Conservation (phyloP, 208 protist species). For the Crithidia sp. region DNA sequence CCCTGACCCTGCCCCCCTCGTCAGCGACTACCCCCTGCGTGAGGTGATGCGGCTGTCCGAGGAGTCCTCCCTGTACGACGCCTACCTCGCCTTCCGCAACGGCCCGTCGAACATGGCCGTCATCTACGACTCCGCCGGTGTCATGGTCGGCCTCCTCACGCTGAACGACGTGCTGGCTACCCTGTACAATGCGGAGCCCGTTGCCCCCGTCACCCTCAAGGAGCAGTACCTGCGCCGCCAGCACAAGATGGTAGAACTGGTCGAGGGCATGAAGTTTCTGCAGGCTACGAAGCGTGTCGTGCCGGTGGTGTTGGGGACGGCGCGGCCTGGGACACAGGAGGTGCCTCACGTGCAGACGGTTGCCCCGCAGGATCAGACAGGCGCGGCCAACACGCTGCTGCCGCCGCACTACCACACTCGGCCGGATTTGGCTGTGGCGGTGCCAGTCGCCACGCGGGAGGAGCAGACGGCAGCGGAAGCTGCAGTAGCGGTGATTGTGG, state of each 20-base stretch:
- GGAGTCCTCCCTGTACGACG: conserved; percentile 61
- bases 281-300: conserved; percentile 34
- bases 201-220: conserved; percentile 13
- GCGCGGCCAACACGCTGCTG: conserved; percentile 4
- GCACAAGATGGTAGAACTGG: conserved; percentile 46
- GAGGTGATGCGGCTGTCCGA: conserved; percentile 66
- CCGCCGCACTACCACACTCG: conserved; percentile 1
- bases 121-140: conserved; percentile 58
- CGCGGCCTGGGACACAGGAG: background rate
- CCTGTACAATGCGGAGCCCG: conserved; percentile 52
- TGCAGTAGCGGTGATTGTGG: too few species aligned
- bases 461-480: too few species aligned
- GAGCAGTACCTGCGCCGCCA: conserved; percentile 41
- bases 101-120: conserved; percentile 66
- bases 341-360: conserved; percentile 5
- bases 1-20: conserved; percentile 54
- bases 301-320: conserved; percentile 17
- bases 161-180: conserved; percentile 63
- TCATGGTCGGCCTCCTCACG: conserved; percentile 70
- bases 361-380: conserved; percentile 6
- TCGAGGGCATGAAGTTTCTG: conserved; percentile 55
- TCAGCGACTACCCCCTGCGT: conserved; percentile 69
- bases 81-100: conserved; percentile 68
- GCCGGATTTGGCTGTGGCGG: background rate
- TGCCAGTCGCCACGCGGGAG: background rate